A percentile compares a stretch with the other conserved stretches of the same genome.
phyloP scores from a whole-genome alignment of 352 stramenopile genomes.

The Globisporangium nunn region DNA sequence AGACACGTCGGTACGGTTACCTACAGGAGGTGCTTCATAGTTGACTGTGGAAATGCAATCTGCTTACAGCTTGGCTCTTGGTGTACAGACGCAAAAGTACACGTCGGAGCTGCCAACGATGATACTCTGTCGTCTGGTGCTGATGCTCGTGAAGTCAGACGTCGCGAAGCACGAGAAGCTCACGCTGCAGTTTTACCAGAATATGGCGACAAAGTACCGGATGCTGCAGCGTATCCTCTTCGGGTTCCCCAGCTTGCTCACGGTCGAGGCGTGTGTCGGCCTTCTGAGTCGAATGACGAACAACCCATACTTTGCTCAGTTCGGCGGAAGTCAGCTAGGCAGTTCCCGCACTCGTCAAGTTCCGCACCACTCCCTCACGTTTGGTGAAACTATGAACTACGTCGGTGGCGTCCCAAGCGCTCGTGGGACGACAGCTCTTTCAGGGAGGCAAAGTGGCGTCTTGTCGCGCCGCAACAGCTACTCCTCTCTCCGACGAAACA shows the following conservation, averaged over 20 bases:
- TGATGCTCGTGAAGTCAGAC: slow-evolving; percentile 58
- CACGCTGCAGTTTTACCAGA: slow-evolving; percentile 59
- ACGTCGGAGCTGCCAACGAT: slow-evolving; percentile 71
- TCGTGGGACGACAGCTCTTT: slow-evolving; percentile 13
- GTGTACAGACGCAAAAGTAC: slow-evolving; percentile 39
- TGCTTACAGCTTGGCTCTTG: background rate
- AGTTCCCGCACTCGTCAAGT: slow-evolving; percentile 39
- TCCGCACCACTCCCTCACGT: slow-evolving; percentile 44
- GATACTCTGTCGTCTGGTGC: slow-evolving; percentile 70
- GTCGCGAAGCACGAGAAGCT: slow-evolving; percentile 56
- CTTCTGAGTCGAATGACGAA: slow-evolving; percentile 77
- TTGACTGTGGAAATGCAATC: background rate
- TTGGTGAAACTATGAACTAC: slow-evolving; percentile 54
- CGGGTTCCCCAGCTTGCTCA: slow-evolving; percentile 57
- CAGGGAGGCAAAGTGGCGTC: slow-evolving; percentile 15
- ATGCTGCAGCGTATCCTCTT: slow-evolving; percentile 80
- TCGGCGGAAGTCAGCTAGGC: slow-evolving; percentile 29
- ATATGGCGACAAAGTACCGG: slow-evolving; percentile 59
- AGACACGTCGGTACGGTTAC: slow-evolving; percentile 41
- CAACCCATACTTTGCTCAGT: slow-evolving; percentile 48
- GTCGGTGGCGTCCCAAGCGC: slow-evolving; percentile 16
- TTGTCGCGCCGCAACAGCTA: slow-evolving; percentile 22
- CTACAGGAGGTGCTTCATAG: background rate
- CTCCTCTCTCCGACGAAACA: slow-evolving; percentile 14
- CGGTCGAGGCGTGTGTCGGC: slow-evolving; percentile 64